These are phyloP conservation scores for Saccharomyces hybrid DNA, from an alignment of 1,139 yeast genomes.

Conservation along the genomic window DNA sequence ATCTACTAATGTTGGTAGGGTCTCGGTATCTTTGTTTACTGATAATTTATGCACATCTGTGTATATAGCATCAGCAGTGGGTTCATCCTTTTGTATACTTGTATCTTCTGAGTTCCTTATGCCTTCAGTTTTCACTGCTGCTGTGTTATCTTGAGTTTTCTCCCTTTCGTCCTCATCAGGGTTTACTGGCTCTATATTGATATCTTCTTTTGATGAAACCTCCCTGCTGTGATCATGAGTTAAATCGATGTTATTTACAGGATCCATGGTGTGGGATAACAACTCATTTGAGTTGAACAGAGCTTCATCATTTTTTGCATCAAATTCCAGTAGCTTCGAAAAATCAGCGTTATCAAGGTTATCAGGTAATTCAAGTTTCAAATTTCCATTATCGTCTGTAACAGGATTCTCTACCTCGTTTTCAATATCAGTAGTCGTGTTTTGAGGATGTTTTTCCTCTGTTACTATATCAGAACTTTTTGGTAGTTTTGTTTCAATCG, in stretches of 20 bases:
- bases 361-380: slow-evolving; percentile 16
- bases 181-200: slow-evolving; percentile 2
- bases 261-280: slow-evolving; percentile 1
- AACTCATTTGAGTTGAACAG: slow-evolving; percentile 18
- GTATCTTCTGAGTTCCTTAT: background rate
- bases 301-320: slow-evolving; percentile 20
- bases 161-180: background rate
- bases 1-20: slow-evolving; percentile 14
- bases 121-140: background rate
- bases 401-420: background rate
- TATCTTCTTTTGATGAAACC: slow-evolving; percentile 5
- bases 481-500: background rate
- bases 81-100: background rate
- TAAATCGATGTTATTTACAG: background rate
- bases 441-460: background rate
- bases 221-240: background rate
- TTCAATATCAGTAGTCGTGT: background rate
- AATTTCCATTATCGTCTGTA: slow-evolving; percentile 2
- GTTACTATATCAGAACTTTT: background rate
- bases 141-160: background rate
- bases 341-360: slow-evolving; percentile 21
- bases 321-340: slow-evolving; percentile 24
- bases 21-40: slow-evolving; percentile 7
- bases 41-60: background rate
- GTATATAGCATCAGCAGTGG: background rate